Evolutionary conservation across 371 early-diverging fungal genomes (phyloP), one percentile per base, ranked within the genome.

Genomic region (Syncephalastrum racemosum): DNA sequence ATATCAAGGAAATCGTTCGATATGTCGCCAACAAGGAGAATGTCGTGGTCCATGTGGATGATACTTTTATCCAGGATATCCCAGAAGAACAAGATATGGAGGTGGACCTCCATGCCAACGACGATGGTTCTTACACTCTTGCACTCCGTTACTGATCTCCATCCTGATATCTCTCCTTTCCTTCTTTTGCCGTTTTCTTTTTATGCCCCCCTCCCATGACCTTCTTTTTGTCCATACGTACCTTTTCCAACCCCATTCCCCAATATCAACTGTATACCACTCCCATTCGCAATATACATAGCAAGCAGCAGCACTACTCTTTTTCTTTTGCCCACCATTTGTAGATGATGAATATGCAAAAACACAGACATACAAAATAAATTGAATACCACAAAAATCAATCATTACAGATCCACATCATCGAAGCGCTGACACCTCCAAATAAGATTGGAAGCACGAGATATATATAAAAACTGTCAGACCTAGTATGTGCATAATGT

Each of bases 61-160:
- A 84, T 64, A 59, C 73, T 19, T 71, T 78, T 59, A 66, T 81
- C 4, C 69, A 68, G 1, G 76, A 81, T 50, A 77, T 84, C 59
- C 55, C 60, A 6, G 84, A 84, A 46, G 80, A 81, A 55, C 70
- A 75, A 45, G 80, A 76, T 51, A 84, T 84, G 73, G 71, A 68
- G 7, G 68, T 83, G 27, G 79, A 78, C 13, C 74, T 63, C 53
- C 66, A 67, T 6, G 56, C 74, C 23, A 68, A 70, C 44, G 62
- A 64, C 22, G 80, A 78, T 59, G 81, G 76, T 8, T 56, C 59
- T 20, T 55, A 71, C 25, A 74, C 75, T 27, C 59, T 83, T 20
- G 64, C 74, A 4, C 66, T 83, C 18, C 72, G 65, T 23, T 81
- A 76, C 52, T 77, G 22, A 19, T 15, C 7, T 22, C 8, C 7